phyloP scores from a whole-genome alignment of 2,329 filamentous ascomycete species.

The Blastomyces silverae region DNA sequence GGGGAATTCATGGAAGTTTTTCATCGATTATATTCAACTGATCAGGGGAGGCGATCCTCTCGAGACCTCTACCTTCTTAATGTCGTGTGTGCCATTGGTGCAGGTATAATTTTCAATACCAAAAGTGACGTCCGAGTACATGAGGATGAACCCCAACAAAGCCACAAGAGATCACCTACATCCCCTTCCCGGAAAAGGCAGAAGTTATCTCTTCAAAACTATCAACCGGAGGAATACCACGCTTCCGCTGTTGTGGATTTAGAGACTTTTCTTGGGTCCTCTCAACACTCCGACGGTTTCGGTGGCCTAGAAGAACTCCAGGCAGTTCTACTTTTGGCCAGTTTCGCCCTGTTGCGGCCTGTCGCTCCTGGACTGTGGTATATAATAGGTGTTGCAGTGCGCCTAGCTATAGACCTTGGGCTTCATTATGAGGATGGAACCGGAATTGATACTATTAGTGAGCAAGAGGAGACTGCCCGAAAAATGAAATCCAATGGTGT shows the following conservation, averaged over 20 bases:
- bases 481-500: conserved; percentile 16
- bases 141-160: conserved; percentile 9
- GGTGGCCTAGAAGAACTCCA: conserved; percentile 89
- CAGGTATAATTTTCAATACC: conserved; percentile 74
- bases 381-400: conserved; percentile 87
- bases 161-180: conserved; percentile 22
- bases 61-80: conserved; percentile 90
- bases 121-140: conserved; percentile 25
- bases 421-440: conserved; percentile 87
- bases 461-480: conserved; percentile 30
- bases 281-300: conserved; percentile 57
- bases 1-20: conserved; percentile 86
- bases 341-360: conserved; percentile 82
- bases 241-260: conserved; percentile 89
- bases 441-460: conserved; percentile 48
- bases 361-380: conserved; percentile 95
- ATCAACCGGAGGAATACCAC: conserved; percentile 91
- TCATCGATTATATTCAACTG: conserved; percentile 67
- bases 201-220: conserved; percentile 54
- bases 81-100: conserved; percentile 94
- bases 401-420: conserved; percentile 83
- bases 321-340: conserved; percentile 82
- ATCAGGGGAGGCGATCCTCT: conserved; percentile 60
- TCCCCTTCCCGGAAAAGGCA: conserved; percentile 39
- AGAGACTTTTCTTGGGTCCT: conserved; percentile 71